These are phyloP conservation scores for Stropharia rugosoannulata DNA, from an alignment of 768 basidiomycete genomes.

Conservation along the genomic window DNA sequence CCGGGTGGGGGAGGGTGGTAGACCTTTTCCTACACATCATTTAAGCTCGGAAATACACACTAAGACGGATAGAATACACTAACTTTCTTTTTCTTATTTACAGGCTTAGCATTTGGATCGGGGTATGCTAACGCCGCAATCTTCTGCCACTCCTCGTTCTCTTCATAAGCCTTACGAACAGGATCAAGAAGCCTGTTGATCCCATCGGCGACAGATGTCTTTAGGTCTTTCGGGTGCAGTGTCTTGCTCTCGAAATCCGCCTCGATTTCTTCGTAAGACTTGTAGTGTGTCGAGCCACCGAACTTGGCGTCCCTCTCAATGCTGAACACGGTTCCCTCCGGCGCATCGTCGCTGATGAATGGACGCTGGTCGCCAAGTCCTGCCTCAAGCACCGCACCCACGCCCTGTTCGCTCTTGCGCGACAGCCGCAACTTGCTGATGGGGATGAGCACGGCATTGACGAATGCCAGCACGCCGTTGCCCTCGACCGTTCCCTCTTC, in stretches of 20 bases:
- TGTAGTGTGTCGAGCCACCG: constrained; percentile 80
- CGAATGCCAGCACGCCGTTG: constrained; percentile 88
- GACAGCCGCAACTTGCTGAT: constrained; percentile 76
- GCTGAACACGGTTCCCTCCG: constrained; percentile 79
- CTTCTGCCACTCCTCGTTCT: constrained; percentile 77
- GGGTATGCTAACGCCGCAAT: constrained; percentile 85
- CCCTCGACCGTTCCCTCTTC: constrained; percentile 88
- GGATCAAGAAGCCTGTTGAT: constrained; percentile 78
- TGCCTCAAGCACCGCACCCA: constrained; percentile 40
- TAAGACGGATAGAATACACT: not conserved
- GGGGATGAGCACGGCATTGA: constrained; percentile 85
- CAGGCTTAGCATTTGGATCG: constrained; percentile 60
- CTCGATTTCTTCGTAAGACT: constrained; percentile 61
- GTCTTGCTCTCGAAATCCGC: constrained; percentile 73
- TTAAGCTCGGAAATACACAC: not conserved
- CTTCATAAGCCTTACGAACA: constrained; percentile 75
- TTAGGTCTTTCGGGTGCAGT: constrained; percentile 90
- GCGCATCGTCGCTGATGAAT: constrained; percentile 69
- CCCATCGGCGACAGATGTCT: constrained; percentile 70
- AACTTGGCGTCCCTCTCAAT: constrained; percentile 77
- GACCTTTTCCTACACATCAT: constrained; percentile 58
- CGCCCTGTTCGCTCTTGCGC: constrained; percentile 41
- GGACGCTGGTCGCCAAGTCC: constrained; percentile 54
- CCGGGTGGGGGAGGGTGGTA: constrained; percentile 85
- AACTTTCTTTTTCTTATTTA: constrained; percentile 67